Evolutionary conservation across 768 basidiomycete species (phyloP), one percentile per base, ranked within the genome.

Genomic region (Termitomyces sp.): DNA sequence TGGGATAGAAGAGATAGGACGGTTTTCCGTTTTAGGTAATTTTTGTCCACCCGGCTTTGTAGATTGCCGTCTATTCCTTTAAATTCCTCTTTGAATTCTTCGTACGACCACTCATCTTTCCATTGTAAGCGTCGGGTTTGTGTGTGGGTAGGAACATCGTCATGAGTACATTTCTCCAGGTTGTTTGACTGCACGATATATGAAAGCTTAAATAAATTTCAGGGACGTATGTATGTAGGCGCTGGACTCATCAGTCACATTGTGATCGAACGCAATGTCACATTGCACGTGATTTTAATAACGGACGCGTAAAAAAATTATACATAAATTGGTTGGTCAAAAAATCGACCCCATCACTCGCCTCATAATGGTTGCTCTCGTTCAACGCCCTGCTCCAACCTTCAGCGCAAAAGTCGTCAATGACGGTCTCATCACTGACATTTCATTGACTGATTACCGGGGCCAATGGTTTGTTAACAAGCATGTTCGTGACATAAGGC

Each of bases 341-440:
- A 35, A 33, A 32, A 56, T 59, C 53, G 30, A 53, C 24, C 24
- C 38, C 56, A 54, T 18, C 14, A 8, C 26, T 47, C 33, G 20
- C 36, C 33, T 30, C 51, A 66, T 48, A 44, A 83, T 83, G 82
- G 75, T 78, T 65, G 85, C 82, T 61, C 75, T 81, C 49, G 81
- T 96, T 65, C 93, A 94, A 77, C 87, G 84, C 63, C 88, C 92
- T 53, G 93, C 94, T 49, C 94, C 94, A 53, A 68, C 75, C n/a
- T 93, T 93, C 77, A 84, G 76, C 58, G 84, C 86, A 51, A 79
- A 85, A 40, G 84, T 87, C 61, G 88, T 96, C 64, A 76, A 84
- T 61, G 86, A 90, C 47, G 88, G 91, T 54, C 69, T 80, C 60
- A 94, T 97, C 75, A 80, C 86, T 66, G 84, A 94, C 28, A 71